Evolutionary conservation across 108 stramenopile species (phyloP).

Genomic region (Poteriospumella lacustris): DNA sequence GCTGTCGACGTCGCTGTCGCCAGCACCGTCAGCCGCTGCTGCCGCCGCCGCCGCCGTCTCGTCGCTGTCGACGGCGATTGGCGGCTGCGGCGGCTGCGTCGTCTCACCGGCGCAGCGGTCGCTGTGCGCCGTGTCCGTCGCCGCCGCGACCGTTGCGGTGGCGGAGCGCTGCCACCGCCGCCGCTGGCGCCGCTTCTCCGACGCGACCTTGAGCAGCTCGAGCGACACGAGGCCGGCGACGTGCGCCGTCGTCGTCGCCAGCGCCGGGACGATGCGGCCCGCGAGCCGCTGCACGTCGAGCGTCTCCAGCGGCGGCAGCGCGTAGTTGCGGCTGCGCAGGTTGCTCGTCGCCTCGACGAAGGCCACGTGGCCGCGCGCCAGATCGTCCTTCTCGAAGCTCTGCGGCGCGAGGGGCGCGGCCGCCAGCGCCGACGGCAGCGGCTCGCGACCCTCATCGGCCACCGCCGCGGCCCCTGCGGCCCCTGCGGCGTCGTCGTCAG

Average conservation of each 20-base stretch:
- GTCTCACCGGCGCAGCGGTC: no score
- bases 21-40: no score
- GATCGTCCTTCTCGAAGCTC: not conserved
- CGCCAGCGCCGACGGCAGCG: not conserved
- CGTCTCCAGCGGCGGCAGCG: not conserved
- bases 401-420: not conserved
- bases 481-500: not conserved
- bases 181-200: not conserved
- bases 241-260: slow-evolving; percentile 16
- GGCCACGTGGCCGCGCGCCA: not conserved
- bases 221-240: not conserved
- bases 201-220: slow-evolving; percentile 15
- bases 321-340: not conserved
- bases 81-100: no score
- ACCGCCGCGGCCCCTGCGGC: not conserved
- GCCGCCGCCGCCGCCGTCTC: no score
- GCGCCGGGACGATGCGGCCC: slow-evolving; percentile 10
- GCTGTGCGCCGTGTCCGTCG: no score
- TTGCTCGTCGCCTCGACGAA: not conserved
- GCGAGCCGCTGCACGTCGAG: not conserved
- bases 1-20: no score
- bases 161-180: not conserved
- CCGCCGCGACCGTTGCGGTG: slow-evolving; percentile 44
- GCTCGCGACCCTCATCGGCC: not conserved
- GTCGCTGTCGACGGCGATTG: no score